Base-by-base conservation (phyloP, 73 alveolate species). In the Paramecium caudatum region DNA sequence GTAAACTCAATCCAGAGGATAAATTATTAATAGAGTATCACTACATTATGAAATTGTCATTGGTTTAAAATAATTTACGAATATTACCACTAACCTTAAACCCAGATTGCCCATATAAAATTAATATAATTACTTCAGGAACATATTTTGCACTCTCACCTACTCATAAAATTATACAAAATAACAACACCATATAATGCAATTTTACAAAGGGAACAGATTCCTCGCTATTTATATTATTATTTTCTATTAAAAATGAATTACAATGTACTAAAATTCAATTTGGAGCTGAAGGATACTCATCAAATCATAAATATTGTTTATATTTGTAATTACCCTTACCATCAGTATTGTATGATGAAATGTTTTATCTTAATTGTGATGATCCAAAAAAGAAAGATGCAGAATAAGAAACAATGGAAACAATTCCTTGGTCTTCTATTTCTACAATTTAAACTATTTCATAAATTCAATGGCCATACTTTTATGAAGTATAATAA, bases 161-260 rank as follows among this genome's bases (percentile, higher is more conserved):
- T 1, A 68, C 84, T 33, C 84, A 68, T 68, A 68, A 68, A 33
- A 25, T 68, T 25, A 13, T 32, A 8, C 25, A 32, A 2, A 68
- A 68, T n/a, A 30, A 68, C 8, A 68, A 34, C 16, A 30, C 25
- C 34, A 68, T 68, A 9, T 6, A 37, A 8, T 68, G 50, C 10
- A 68, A 68, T 37, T 34, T 68, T 34, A n/a, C 30, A 25, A 68
- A 68, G 84, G 84, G 50, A 4, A 68, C 50, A 68, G 84, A 37
- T 15, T 34, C 84, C 12, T 68, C 50, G 12, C n/a, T 68, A n/a
- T 37, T 68, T 34, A 68, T 68, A 3, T 68, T 68, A n/a, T 34
- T 37, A 68, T 32, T 68, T 10, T 17, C 84, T 10, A 32, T 34
- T 3, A 68, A 68, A 10, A 16, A 34, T 13, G 47, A 68, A 8